These are phyloP conservation scores for Aurantiochytrium sp. DNA, from an alignment of 108 stramenopile genomes.

Conservation along the genomic window DNA sequence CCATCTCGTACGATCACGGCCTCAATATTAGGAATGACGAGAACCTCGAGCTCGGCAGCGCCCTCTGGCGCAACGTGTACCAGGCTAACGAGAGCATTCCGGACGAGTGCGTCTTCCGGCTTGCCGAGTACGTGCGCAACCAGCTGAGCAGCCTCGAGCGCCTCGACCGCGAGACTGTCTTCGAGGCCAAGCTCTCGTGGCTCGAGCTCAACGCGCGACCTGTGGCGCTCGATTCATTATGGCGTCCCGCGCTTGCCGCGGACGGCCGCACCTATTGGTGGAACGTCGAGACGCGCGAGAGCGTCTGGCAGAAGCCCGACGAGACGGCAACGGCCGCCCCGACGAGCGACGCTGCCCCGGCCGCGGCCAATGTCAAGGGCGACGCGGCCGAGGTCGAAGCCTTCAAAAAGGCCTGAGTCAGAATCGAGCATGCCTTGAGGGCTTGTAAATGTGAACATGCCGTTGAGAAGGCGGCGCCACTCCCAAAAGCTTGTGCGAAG, in stretches of 20 bases:
- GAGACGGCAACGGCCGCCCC: background rate
- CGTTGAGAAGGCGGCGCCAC: too few relatives aligned
- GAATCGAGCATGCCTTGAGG: too few relatives aligned
- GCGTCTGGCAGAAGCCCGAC: background rate
- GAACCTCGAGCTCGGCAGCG: conserved; percentile 61
- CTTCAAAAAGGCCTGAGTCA: too few relatives aligned
- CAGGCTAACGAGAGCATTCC: background rate
- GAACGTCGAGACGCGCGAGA: conserved; percentile 21
- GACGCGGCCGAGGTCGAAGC: too few relatives aligned
- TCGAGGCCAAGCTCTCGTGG: background rate
- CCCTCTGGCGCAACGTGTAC: conserved; percentile 32
- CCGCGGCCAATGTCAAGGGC: too few relatives aligned
- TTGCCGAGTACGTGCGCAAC: conserved; percentile 15
- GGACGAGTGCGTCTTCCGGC: background rate
- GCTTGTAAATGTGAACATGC: too few relatives aligned
- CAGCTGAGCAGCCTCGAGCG: background rate
- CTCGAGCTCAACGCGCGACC: background rate
- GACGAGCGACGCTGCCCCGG: background rate
- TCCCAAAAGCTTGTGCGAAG: too few relatives aligned
- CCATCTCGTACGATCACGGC: conserved; percentile 75
- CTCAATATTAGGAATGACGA: conserved; percentile 62
- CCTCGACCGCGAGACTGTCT: background rate
- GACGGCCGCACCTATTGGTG: conserved; percentile 3
- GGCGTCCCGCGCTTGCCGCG: background rate
- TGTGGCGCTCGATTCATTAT: background rate